Evolutionary conservation across 2,329 filamentous ascomycete species (phyloP).

Genomic region (Dendrostoma leiphaemia): DNA sequence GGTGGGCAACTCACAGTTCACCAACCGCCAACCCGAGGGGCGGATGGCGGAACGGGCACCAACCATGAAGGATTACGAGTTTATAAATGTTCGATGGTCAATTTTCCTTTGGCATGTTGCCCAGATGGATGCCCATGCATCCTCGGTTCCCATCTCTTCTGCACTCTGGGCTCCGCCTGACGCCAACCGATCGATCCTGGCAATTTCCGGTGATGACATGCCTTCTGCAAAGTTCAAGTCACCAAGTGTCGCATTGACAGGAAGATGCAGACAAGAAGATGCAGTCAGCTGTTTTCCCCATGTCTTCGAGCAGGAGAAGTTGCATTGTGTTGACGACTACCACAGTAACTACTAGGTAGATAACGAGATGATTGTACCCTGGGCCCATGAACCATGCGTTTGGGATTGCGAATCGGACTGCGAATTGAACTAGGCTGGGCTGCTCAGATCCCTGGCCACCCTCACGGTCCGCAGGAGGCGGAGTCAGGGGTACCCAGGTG

Average conservation of each 20-base stretch:
- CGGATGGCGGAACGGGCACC: not conserved
- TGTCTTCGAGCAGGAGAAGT: not conserved
- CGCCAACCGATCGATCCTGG: not conserved
- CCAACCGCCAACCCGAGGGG: too few relatives aligned
- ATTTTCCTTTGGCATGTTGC: conserved; percentile 4
- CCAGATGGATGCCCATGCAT: too few relatives aligned
- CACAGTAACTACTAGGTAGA: too few relatives aligned
- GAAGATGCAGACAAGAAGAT: not conserved
- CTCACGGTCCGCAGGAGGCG: too few relatives aligned
- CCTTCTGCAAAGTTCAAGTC: too few relatives aligned
- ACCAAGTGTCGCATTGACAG: too few relatives aligned
- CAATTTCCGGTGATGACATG: conserved; percentile 6
- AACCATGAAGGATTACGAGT: conserved; percentile 3
- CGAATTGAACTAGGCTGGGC: too few relatives aligned
- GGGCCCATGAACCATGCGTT: not conserved
- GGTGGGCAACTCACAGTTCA: too few relatives aligned
- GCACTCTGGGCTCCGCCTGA: not conserved
- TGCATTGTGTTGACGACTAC: not conserved
- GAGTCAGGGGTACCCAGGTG: too few relatives aligned
- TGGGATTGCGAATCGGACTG: not conserved
- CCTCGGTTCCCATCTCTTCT: too few relatives aligned
- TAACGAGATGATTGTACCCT: not conserved
- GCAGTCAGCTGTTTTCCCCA: not conserved
- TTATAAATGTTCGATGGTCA: conserved; percentile 8
- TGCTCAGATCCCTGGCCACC: too few relatives aligned